These are phyloP conservation scores for Acarospora socialis DNA, from an alignment of 2,329 filamentous ascomycete genomes.

Conservation along the genomic window DNA sequence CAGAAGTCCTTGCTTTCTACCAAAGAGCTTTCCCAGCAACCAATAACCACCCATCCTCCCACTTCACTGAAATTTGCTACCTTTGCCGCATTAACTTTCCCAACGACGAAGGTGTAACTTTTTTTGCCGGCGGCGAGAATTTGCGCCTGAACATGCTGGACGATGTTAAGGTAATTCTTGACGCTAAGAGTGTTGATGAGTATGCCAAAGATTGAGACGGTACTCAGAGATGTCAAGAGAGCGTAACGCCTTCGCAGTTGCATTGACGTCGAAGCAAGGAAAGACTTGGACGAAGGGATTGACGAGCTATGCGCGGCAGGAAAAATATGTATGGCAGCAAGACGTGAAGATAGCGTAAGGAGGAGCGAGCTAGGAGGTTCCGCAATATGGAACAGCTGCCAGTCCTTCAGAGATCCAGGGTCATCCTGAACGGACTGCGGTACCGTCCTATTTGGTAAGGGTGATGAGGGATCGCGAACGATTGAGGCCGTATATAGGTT, in stretches of 20 bases:
- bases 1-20: conserved; percentile 84
- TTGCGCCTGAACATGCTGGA: conserved; percentile 55
- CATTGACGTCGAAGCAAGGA: conserved; percentile 38
- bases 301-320: conserved; percentile 34
- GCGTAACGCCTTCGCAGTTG: conserved; percentile 75
- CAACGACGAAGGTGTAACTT: conserved; percentile 89
- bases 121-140: conserved; percentile 81
- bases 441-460: conserved; percentile 71
- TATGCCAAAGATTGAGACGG: conserved; percentile 77
- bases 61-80: conserved; percentile 93
- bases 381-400: conserved; percentile 74
- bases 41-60: conserved; percentile 91
- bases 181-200: conserved; percentile 92
- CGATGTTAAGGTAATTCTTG: conserved; percentile 71
- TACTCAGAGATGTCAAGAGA: conserved; percentile 64
- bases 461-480: conserved; percentile 61
- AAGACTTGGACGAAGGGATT: conserved; percentile 20
- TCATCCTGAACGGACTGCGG: conserved; percentile 35
- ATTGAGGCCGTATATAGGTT: conserved; percentile 57
- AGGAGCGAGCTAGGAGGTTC: conserved; percentile 69
- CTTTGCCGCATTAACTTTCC: conserved; percentile 90
- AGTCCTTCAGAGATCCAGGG: conserved; percentile 42
- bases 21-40: conserved; percentile 93
- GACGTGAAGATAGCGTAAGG: conserved; percentile 71
- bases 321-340: conserved; percentile 65